Base-by-base conservation (phyloP, 2,329 filamentous ascomycete species). In the Cylindrodendrum hubeiense region DNA sequence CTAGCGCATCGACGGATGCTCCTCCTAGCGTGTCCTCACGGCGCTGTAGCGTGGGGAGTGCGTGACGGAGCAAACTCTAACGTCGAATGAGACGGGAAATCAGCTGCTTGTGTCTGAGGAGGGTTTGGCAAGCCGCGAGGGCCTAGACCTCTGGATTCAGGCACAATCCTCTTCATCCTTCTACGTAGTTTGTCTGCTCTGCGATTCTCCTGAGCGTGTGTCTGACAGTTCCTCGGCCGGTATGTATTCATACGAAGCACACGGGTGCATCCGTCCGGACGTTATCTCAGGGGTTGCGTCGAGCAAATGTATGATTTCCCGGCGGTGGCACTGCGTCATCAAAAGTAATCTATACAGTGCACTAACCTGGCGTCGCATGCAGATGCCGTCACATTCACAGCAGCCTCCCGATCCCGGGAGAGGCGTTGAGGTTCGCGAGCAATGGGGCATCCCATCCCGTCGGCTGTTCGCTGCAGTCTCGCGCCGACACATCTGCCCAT, bases 61-160 rank as follows among this genome's bases (percentile, higher is more conserved):
- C 3, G 55, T 21, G 39, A 44, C 63, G 39, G 50, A 60, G 37
- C 59, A 69, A 72, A 71, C 68, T 72, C 63, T 69, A 72, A 67
- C 49, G 46, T 46, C 41, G 69, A 65, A 65, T 49, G 53, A 67
- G 67, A 59, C 47, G 28, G 44, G 12, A 33, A 21, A 13, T 33
- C 26, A 34, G 19, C 10, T 50, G n/a, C 47, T 13, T 21, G 17
- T 33, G 47, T 50, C 47, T 50, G 47, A 50, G 28, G 26, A 12
- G 26, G 46, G 46, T 49, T 50, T 21, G 47, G 19, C 28, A 19
- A 34, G 13, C 33, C 26, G 46, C 26, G 24, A 19, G 47, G 13
- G 28, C 12, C 28, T 30, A 2, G 28, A 30, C 9, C 8, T 33
- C 26, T 33, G 4, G 26, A 21, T 9, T 9, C 17, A 33, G 21